Percentiles rank a stretch among this genome's conserved stretches.
Conservation (phyloP, 495 filamentous ascomycete genomes). For the Penicillium macrosclerotiorum region DNA sequence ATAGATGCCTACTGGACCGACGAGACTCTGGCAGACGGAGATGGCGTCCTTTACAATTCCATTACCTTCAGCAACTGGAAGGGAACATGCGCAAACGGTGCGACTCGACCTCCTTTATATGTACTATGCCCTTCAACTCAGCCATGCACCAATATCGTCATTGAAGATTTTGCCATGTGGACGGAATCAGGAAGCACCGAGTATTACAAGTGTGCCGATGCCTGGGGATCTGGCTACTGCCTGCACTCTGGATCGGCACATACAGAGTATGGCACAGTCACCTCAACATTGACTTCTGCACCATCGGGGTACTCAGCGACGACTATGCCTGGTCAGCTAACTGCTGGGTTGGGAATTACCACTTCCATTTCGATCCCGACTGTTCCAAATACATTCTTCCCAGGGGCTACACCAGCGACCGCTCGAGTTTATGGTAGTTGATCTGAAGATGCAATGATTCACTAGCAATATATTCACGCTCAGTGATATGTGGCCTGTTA, state of each 20-base stretch:
- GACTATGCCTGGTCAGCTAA: conserved; percentile 42
- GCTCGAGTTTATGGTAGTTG: conserved; percentile 12
- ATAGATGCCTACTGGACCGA: conserved; percentile 50
- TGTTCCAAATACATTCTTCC: conserved; percentile 48
- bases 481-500: too few species aligned
- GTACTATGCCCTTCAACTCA: conserved; percentile 39
- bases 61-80: conserved; percentile 51
- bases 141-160: conserved; percentile 48
- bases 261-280: conserved; percentile 22
- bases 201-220: conserved; percentile 41
- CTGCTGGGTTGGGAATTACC: conserved; percentile 35
- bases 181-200: conserved; percentile 43
- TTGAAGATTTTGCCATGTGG: conserved; percentile 51
- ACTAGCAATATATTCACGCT: too few species aligned
- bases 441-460: background rate
- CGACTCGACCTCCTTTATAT: conserved; percentile 42
- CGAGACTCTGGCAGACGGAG: conserved; percentile 21
- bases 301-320: conserved; percentile 40
- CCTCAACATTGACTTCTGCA: conserved; percentile 28
- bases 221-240: conserved; percentile 45
- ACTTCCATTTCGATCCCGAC: conserved; percentile 46
- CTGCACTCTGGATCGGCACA: conserved; percentile 18
- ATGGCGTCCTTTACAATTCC: conserved; percentile 43
- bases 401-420: conserved; percentile 32
- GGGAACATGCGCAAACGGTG: conserved; percentile 48